Evolutionary conservation across 257 asterid genomes (phyloP), one percentile per base, ranked within the genome.

Genomic region (Jasminum sambac): DNA sequence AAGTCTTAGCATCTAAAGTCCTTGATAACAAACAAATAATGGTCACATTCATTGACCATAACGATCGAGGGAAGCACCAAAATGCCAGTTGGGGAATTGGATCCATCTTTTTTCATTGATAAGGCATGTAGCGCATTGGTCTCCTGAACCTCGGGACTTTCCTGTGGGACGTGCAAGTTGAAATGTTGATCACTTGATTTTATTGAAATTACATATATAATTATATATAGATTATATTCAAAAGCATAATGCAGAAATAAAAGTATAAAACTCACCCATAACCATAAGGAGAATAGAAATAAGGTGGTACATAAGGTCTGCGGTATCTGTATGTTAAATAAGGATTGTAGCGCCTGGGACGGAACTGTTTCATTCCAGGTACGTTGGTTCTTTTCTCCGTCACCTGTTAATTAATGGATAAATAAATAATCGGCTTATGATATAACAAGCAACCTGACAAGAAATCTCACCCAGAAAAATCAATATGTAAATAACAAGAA

Each of bases 281-380:
- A 24, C 98, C 98, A 76, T 93, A 90, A 34, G 97, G 95, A 6
- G 96, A 73, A 68, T 83, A 89, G 81, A 86, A 80, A 84, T 76
- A 82, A 14, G 97, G 95, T 30, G 96, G 91, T 5, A 77, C 79
- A 77, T 78, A 90, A 23, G 98, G 96, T 83, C 98, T 85, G 79
- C 98, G 79, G 77, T 48, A 85, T 66, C 96, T 91, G 64, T 73
- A 83, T 9, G 85, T 83, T 43, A 74, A 24, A 74, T 85, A 89
- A 64, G 97, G 96, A 74, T 82, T 89, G 82, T 79, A 85, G 30
- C 96, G 88, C 78, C 98, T 90, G 24, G 79, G 74, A 6, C 95
- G 88, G 68, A 34, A 87, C 81, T 90, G 98, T 82, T 93, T 93
- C 98, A 93, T 89, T 61, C 98, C 98, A 50, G 98, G 98, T 71